These are phyloP conservation scores for Colletotrichum incanum DNA, from an alignment of 2,329 filamentous ascomycete species.

Conservation along the genomic window DNA sequence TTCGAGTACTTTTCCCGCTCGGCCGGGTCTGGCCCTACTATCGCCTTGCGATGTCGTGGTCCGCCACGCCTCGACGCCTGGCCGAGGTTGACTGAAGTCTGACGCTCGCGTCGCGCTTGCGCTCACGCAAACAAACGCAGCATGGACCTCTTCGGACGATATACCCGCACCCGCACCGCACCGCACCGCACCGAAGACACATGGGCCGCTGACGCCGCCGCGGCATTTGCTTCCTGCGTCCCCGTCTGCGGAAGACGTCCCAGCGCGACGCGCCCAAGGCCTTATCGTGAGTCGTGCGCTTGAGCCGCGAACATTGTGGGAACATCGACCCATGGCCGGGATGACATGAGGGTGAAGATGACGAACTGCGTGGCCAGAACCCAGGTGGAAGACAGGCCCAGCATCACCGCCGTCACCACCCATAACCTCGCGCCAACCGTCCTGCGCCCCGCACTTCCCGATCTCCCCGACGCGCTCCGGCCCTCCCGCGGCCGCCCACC, in stretches of 20 bases:
- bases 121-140: constrained; percentile 27
- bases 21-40: constrained; percentile 20
- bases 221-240: constrained; percentile 26
- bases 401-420: neutral
- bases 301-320: neutral
- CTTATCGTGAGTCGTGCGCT: neutral
- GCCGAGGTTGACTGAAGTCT: neutral
- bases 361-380: neutral
- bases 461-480: constrained; percentile 16
- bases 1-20: constrained; percentile 5
- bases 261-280: neutral
- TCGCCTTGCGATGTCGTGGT: neutral
- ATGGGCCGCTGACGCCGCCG: constrained; percentile 7
- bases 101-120: constrained; percentile 23
- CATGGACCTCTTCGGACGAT: constrained; percentile 15
- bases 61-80: neutral
- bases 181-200: neutral
- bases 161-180: constrained; percentile 2
- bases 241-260: neutral
- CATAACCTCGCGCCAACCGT: constrained; percentile 7
- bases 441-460: constrained; percentile 21
- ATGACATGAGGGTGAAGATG: neutral
- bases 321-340: neutral
- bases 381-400: constrained; percentile 8
- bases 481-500: constrained; percentile 25